phyloP scores from a whole-genome alignment of 345 rosid genomes.

The Acer yangbiense region DNA sequence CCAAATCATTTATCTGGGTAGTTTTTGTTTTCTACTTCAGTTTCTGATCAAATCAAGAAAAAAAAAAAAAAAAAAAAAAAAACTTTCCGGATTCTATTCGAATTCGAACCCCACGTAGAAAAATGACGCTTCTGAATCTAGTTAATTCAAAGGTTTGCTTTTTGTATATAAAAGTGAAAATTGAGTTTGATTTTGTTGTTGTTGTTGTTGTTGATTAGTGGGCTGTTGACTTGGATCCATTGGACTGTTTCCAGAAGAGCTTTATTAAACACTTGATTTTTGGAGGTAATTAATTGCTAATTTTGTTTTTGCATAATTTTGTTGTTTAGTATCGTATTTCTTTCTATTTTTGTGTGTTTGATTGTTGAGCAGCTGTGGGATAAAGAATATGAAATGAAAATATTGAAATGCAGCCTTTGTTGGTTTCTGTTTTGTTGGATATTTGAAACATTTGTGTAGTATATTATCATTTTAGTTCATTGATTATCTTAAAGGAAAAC shows the following conservation, averaged over 20 bases:
- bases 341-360: slow-evolving; percentile 6
- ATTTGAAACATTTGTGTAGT: not conserved
- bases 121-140: not conserved
- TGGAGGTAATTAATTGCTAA: slow-evolving; percentile 26
- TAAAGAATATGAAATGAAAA: not conserved
- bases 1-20: not conserved
- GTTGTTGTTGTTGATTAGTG: slow-evolving; percentile 16
- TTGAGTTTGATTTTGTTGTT: slow-evolving; percentile 19
- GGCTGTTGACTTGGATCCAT: slow-evolving; percentile 35
- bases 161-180: not conserved
- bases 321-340: not conserved
- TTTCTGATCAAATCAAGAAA: slow-evolving; percentile 31
- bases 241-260: slow-evolving; percentile 24
- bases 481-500: not conserved
- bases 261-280: slow-evolving; percentile 15
- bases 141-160: not conserved
- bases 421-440: not conserved
- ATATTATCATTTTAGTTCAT: not conserved
- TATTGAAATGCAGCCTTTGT: slow-evolving; percentile 8
- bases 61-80: not conserved
- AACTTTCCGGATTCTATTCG: slow-evolving; percentile 32
- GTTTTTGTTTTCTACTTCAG: slow-evolving; percentile 9
- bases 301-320: not conserved
- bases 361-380: slow-evolving; percentile 20
- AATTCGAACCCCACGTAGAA: slow-evolving; percentile 8